Conservation (phyloP, 345 rosid genomes). For the Eucalyptus cladocalyx region DNA sequence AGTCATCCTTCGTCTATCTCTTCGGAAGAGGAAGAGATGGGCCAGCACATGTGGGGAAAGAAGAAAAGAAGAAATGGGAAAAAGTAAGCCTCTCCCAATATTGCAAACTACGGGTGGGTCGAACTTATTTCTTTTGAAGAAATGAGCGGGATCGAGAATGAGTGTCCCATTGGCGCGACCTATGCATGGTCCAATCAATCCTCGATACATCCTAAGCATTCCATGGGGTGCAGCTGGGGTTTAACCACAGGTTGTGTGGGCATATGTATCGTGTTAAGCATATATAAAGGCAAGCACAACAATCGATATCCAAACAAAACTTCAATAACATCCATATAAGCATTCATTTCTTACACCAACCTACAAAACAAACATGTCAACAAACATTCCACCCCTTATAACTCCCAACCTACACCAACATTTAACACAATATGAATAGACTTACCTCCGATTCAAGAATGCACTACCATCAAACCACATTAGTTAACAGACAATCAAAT, state of each 20-base stretch:
- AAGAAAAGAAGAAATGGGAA: no score
- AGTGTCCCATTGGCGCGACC: neutral
- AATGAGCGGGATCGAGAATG: neutral
- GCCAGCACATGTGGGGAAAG: no score
- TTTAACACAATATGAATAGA: neutral
- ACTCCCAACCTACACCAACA: neutral
- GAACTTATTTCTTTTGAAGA: neutral
- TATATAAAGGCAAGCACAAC: neutral
- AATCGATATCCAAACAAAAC: neutral
- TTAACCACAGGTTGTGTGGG: accelerated
- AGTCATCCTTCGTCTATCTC: no score
- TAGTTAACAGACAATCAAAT: no score
- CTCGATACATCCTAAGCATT: neutral
- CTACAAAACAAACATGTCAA: neutral
- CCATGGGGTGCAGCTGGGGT: neutral
- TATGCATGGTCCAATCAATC: neutral
- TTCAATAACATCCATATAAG: no score
- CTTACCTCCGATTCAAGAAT: neutral
- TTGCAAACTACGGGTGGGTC: neutral
- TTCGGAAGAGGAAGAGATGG: no score
- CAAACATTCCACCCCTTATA: neutral
- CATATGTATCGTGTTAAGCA: neutral
- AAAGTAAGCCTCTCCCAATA: neutral
- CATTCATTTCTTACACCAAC: neutral
- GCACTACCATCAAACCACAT: no score